phyloP scores from a whole-genome alignment of 805 yeast genomes.

The Sugiyamaella floridensis region DNA sequence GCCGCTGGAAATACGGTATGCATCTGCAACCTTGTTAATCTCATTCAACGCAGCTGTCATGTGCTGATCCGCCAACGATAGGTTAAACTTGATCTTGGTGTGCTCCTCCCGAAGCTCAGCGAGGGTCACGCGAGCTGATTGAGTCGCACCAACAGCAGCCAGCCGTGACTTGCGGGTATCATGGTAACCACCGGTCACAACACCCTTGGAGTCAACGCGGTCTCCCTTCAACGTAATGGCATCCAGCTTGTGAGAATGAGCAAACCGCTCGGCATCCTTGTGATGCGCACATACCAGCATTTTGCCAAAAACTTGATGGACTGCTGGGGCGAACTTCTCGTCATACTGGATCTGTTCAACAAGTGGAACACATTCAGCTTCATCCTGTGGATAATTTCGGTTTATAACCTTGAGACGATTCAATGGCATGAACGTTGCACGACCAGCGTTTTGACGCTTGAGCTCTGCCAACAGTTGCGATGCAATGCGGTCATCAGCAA shows the following conservation, averaged over 20 bases:
- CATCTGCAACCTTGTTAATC: conserved; percentile 29
- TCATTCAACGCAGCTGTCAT: conserved; percentile 46
- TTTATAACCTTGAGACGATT: conserved; percentile 50
- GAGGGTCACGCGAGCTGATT: conserved; percentile 45
- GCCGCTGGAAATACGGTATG: conserved; percentile 34
- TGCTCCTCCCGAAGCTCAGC: conserved; percentile 37
- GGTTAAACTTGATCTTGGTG: conserved; percentile 32
- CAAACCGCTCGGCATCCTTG: conserved; percentile 58
- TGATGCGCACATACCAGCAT: conserved; percentile 70
- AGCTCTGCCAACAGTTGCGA: conserved; percentile 70
- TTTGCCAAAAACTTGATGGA: conserved; percentile 73
- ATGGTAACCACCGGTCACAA: conserved; percentile 80
- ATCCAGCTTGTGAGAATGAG: conserved; percentile 52
- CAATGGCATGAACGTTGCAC: conserved; percentile 87
- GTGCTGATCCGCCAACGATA: conserved; percentile 43
- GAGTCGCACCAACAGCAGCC: conserved; percentile 56
- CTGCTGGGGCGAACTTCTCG: conserved; percentile 52
- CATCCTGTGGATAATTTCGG: conserved; percentile 51
- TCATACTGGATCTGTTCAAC: conserved; percentile 65
- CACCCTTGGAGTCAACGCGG: conserved; percentile 75
- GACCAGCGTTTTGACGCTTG: conserved; percentile 60
- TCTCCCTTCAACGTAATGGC: conserved; percentile 93
- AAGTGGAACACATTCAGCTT: conserved; percentile 64
- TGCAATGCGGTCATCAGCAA: conserved; percentile 82
- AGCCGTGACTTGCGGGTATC: conserved; percentile 62